Evolutionary conservation across 2,329 filamentous ascomycete species (phyloP).

Genomic region (Penicillium occitanis): DNA sequence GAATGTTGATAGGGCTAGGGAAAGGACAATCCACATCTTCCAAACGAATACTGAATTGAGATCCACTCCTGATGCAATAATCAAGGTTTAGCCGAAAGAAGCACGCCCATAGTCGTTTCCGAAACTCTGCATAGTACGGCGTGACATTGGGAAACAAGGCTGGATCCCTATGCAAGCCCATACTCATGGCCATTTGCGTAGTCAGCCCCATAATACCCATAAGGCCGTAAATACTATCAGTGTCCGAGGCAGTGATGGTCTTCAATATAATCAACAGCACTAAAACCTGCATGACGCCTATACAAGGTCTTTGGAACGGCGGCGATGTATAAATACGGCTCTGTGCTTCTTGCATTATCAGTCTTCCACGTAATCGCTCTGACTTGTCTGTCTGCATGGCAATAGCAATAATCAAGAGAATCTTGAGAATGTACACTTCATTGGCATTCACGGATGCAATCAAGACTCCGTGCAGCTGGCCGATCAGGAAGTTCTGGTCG

Average conservation of each 20-base stretch:
- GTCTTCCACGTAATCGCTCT: not conserved
- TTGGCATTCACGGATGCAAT: not conserved
- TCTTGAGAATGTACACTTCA: not conserved
- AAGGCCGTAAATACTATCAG: not conserved
- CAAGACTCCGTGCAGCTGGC: not conserved
- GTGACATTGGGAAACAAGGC: not conserved
- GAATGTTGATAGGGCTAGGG: not conserved
- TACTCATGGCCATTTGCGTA: not conserved
- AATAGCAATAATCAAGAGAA: not conserved
- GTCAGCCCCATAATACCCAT: not conserved
- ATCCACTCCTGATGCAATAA: not conserved
- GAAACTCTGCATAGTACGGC: not conserved
- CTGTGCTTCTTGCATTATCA: not conserved
- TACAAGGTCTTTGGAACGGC: not conserved
- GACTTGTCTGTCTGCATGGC: not conserved
- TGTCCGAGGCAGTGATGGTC: not conserved
- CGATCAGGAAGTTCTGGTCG: not conserved
- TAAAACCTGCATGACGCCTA: not conserved
- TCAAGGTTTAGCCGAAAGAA: not conserved
- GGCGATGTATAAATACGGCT: not conserved
- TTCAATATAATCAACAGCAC: not conserved
- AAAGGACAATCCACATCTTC: not conserved
- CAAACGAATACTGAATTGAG: not conserved
- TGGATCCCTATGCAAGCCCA: slow-evolving; percentile 1
- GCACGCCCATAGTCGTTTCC: not conserved